Conservation (phyloP, 83 land plant genomes). For the Picea abies region DNA sequence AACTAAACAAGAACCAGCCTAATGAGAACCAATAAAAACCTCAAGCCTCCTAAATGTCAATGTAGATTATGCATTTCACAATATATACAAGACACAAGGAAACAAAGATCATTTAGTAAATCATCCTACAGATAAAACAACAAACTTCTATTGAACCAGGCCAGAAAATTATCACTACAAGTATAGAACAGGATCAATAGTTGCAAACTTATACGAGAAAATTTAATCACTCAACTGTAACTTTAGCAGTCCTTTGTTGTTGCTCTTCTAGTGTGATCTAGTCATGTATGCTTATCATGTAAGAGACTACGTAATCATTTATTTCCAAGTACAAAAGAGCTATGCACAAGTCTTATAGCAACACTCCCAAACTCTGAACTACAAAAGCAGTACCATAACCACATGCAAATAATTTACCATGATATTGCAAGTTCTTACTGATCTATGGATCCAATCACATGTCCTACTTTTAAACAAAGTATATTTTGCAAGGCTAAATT, state of each 20-base stretch:
- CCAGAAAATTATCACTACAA: too few species aligned
- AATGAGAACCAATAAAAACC: conserved; percentile 3
- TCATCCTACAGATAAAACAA: not conserved
- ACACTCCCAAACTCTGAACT: too few species aligned
- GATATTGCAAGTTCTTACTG: not conserved
- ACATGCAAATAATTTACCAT: not conserved
- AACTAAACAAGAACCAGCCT: not conserved
- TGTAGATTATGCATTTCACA: not conserved
- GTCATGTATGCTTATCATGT: not conserved
- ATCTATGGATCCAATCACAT: too few species aligned
- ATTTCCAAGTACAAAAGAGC: not conserved
- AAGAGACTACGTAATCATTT: not conserved
- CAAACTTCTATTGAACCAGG: too few species aligned
- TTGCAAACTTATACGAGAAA: not conserved
- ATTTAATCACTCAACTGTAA: not conserved
- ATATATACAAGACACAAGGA: not conserved
- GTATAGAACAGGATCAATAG: not conserved
- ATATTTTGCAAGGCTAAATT: not conserved
- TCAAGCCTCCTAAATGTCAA: not conserved
- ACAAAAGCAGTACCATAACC: not conserved
- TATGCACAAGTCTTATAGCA: too few species aligned
- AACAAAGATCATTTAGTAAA: not conserved
- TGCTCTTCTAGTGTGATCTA: not conserved
- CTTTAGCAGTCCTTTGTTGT: not conserved
- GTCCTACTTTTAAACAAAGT: too few species aligned